Evolutionary conservation across 2,329 filamentous ascomycete genomes (phyloP), one percentile per base, ranked within the genome.

Genomic region (Chaetothyriales sp.): DNA sequence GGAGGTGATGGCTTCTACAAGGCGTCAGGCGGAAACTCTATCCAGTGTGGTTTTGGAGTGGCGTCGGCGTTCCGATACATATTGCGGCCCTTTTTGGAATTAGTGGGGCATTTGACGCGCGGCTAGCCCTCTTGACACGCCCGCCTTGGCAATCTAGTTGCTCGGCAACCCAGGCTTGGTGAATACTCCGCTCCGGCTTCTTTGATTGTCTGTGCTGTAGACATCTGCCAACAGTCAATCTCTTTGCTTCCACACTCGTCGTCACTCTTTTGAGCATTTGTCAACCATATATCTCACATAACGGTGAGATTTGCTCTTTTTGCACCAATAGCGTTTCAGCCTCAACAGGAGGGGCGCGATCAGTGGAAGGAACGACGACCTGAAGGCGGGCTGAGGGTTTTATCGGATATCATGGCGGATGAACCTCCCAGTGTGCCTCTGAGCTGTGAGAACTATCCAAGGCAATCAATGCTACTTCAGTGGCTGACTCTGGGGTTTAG

Each of bases 401-500:
- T 4, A 40, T 1, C 10, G 10, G 15, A 5, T 13, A 40, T 40
- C 33, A 40, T 40, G 33, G 45, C 28, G 18, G 56, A 51, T 22
- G 58, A 52, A 45, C 58, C 58, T 53, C 58, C 58, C 20, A 56
- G 51, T 25, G 57, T 60, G 33, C 58, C 58, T 13, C 44, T 59
- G 33, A 56, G 56, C 50, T 60, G 56, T 58, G 46, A 52, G 56
- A 49, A 7, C n/a, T 2, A 22, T 20, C 4, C 33, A 15, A 37
- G 6, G 6, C n/a, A 40, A 4, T 2, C 22, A 8, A 15, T 6
- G 7, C 22, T 10, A 13, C 7, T 45, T 19, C 37, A 9, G 15
- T 2, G 18, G 13, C 20, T 4, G 22, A 52, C 46, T 50, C 43
- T 13, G 13, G 18, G 22, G 40, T 43, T 15, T 47, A 59, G 57